Percentiles rank a stretch among this genome's conserved stretches.
Evolutionary conservation across 2,329 filamentous ascomycete species (phyloP).

Genomic region (Aspergillus pseudoterreus): DNA sequence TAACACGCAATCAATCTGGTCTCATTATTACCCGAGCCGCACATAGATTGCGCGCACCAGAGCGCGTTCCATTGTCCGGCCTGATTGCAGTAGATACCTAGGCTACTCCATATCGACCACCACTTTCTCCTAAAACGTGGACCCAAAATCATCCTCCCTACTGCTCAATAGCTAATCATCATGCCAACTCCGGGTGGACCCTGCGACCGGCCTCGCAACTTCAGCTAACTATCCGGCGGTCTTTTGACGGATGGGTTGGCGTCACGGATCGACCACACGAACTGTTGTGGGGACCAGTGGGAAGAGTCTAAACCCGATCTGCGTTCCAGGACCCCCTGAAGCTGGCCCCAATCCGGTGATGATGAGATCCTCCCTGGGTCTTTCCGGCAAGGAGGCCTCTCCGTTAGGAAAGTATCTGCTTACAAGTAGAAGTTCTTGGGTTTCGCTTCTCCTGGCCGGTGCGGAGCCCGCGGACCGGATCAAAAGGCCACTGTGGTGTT

Average conservation of each 20-base stretch:
- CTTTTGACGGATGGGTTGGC: not conserved
- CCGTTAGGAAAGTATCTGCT: not conserved
- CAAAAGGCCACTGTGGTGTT: not conserved
- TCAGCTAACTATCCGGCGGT: not conserved
- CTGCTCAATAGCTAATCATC: too few species aligned
- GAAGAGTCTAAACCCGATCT: slow-evolving; percentile 11
- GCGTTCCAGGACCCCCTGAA: slow-evolving; percentile 8
- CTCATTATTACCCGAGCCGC: not conserved
- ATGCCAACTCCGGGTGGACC: not conserved
- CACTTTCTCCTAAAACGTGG: too few species aligned
- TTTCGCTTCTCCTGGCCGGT: too few species aligned
- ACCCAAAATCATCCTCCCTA: too few species aligned
- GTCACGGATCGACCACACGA: slow-evolving; percentile 14
- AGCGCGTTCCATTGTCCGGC: not conserved
- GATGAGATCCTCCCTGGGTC: not conserved
- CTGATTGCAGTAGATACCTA: not conserved
- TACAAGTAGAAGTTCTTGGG: too few species aligned
- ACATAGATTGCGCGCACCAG: not conserved
- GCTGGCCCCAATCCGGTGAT: slow-evolving; percentile 2
- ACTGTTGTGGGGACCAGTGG: slow-evolving; percentile 14
- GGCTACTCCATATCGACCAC: not conserved
- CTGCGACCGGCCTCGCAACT: not conserved
- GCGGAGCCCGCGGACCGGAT: too few species aligned
- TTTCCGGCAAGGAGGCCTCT: not conserved
- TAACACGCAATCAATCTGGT: not conserved